These are phyloP conservation scores for Lachancea mirantina DNA, from an alignment of 805 yeast species.

Conservation along the genomic window DNA sequence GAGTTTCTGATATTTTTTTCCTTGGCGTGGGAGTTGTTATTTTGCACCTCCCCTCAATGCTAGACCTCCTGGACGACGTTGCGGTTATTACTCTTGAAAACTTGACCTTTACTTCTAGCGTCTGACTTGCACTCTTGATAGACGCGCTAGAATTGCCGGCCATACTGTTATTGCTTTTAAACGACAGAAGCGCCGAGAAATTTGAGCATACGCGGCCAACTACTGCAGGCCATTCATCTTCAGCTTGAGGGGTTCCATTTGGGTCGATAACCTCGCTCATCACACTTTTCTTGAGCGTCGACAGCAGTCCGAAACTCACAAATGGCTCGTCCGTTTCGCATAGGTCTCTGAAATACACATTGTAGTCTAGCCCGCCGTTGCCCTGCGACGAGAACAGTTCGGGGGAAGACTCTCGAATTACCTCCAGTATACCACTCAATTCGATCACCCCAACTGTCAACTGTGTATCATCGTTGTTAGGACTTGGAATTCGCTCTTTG, in stretches of 20 bases:
- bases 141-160: not conserved
- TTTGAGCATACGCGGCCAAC: slow-evolving; percentile 33
- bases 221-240: slow-evolving; percentile 19
- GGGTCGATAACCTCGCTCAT: slow-evolving; percentile 11
- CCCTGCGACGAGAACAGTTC: slow-evolving; percentile 19
- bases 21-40: not conserved
- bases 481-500: slow-evolving; percentile 22
- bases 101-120: slow-evolving; percentile 29
- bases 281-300: slow-evolving; percentile 28
- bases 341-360: slow-evolving; percentile 29
- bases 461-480: slow-evolving; percentile 13
- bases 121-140: slow-evolving; percentile 14
- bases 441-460: slow-evolving; percentile 28
- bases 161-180: slow-evolving; percentile 6
- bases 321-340: slow-evolving; percentile 32
- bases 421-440: slow-evolving; percentile 22
- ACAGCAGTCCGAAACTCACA: slow-evolving; percentile 30
- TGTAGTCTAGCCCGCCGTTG: slow-evolving; percentile 25
- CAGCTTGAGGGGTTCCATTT: no score
- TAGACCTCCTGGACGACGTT: slow-evolving; percentile 10
- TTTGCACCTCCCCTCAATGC: slow-evolving; percentile 5
- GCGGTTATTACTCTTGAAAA: slow-evolving; percentile 24
- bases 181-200: slow-evolving; percentile 28
- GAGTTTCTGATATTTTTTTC: slow-evolving; percentile 1
- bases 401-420: slow-evolving; percentile 29